phyloP scores from a whole-genome alignment of 495 filamentous ascomycete species.

The Podospora sp. region DNA sequence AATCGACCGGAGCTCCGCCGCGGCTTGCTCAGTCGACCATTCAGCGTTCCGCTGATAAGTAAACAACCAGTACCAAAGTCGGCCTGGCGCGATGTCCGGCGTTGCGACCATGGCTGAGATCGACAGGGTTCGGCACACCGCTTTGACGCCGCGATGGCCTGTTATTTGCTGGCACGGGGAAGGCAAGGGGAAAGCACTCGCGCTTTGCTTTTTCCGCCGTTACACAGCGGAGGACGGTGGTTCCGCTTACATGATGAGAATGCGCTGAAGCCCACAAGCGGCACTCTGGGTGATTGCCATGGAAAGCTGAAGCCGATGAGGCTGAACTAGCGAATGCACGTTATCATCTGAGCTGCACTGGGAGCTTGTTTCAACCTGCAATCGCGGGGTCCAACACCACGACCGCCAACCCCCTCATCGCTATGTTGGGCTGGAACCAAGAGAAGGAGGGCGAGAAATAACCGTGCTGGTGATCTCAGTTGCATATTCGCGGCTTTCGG shows the following conservation, averaged over 20 bases:
- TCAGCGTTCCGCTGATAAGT: not conserved
- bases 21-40: not conserved
- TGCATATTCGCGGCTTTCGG: too few relatives aligned
- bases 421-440: too few relatives aligned
- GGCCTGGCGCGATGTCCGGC: not conserved
- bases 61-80: not conserved
- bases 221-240: not conserved
- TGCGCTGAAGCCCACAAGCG: not conserved
- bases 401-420: not conserved
- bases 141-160: conserved; percentile 5
- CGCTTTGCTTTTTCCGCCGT: not conserved
- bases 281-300: not conserved
- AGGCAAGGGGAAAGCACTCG: not conserved
- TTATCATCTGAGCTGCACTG: not conserved
- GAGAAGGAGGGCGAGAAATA: too few relatives aligned
- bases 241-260: conserved; percentile 10
- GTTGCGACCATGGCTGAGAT: conserved; percentile 2
- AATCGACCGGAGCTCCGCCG: not conserved
- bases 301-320: not conserved
- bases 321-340: not conserved
- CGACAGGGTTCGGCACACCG: conserved; percentile 12
- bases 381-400: not conserved
- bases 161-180: not conserved
- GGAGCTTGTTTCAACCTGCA: not conserved
- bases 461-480: too few relatives aligned